Percentiles rank a stretch among this genome's conserved stretches.
Conservation (phyloP, 192 early-diverging fungal genomes). For the Gaertneriomyces semiglobifer region DNA sequence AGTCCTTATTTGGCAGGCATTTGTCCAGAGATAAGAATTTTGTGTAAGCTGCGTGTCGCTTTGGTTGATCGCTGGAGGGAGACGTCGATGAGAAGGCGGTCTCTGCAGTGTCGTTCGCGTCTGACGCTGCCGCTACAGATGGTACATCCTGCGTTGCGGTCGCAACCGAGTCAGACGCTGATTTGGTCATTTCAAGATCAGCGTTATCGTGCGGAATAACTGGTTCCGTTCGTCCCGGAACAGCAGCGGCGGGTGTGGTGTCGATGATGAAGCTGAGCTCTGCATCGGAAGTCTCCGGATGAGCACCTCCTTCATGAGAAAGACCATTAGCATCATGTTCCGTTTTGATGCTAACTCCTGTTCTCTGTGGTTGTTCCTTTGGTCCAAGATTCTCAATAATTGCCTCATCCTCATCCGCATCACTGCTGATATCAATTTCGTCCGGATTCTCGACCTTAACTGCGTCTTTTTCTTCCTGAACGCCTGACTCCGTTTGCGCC, state of each 20-base stretch:
- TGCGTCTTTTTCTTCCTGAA: conserved; percentile 7
- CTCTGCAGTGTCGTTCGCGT: background rate
- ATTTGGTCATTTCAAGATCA: too few species aligned
- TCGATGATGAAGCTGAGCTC: too few species aligned
- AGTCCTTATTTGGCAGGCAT: conserved; percentile 73
- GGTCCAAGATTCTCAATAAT: background rate
- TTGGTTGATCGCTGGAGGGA: background rate
- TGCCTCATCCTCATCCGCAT: conserved; percentile 28
- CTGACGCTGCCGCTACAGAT: background rate
- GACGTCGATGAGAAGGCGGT: too few species aligned
- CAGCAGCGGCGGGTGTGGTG: too few species aligned
- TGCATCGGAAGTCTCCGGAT: too few species aligned
- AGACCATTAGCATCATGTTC: too few species aligned
- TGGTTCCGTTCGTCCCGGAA: too few species aligned
- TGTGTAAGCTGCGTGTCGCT: conserved; percentile 43
- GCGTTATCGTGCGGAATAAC: too few species aligned
- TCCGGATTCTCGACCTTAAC: conserved; percentile 54
- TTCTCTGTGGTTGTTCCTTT: too few species aligned
- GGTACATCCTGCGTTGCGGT: background rate
- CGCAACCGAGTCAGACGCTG: conserved; percentile 4
- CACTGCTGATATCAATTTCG: conserved; percentile 55
- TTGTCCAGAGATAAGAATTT: conserved; percentile 94
- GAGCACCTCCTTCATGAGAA: too few species aligned
- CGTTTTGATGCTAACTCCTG: too few species aligned
- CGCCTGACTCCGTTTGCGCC: conserved; percentile 16